Evolutionary conservation across 208 protist genomes (phyloP), one percentile per base, ranked within the genome.

Genomic region (Crithidia mellificae): DNA sequence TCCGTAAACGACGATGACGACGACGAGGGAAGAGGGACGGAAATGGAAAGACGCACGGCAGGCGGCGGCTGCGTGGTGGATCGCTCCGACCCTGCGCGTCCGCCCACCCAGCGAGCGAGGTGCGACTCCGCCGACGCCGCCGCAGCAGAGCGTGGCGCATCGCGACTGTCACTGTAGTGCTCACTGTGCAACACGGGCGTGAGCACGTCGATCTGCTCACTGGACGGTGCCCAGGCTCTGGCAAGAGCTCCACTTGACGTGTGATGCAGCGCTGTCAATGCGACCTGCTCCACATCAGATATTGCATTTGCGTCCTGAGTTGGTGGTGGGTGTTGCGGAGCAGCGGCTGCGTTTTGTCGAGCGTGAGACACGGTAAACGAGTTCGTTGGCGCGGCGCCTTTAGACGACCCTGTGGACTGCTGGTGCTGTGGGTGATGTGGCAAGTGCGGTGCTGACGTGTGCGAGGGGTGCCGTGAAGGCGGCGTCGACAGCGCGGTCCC

Each of bases 31-130:
- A 6, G 22, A 0, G 41, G 41, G 12, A 7, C 34, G 20, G 53
- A 43, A 20, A 43, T 11, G 43, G 57, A 63, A n/a, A 41, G 57
- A 0, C 44, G 57, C 27, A 53, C 57, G 0, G 39, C 43, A 22
- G 57, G 57, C 12, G 44, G 59, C 3, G 47, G 47, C 59, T 51
- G 59, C 59, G 46, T 54, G 2, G 15, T 27, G 9, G 59, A 65
- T 5, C 59, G 27, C 34, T 54, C 47, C 9, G 44, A 41, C 6
- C 3, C 44, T 0, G 51, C 57, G 44, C 57, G 15, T 0, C 43
- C 38, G 7, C 14, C 30, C 6, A 53, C 29, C 11, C 12, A 6
- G 8, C 30, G 22, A n/a, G 9, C 30, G 0, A 32, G 39, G 4
- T 36, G 22, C 25, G 55, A 43, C 56, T 34, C 39, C 12, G 22